Conservation (phyloP, 2,329 filamentous ascomycete genomes). For the Diaporthe ampelina region DNA sequence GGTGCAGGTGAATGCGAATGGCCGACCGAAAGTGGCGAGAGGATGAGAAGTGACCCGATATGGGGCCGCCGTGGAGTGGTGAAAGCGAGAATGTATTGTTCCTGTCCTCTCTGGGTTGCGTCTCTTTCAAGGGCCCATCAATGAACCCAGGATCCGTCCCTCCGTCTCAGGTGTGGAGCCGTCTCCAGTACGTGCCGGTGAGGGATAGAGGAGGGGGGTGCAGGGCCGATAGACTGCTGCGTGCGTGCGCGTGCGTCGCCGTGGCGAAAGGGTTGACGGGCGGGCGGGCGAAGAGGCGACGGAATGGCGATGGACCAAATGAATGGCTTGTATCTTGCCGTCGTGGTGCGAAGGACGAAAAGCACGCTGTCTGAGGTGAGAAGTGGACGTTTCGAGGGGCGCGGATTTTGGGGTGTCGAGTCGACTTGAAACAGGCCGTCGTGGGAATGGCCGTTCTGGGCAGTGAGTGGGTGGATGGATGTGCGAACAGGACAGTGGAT, state of each 20-base stretch:
- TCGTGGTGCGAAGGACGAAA: slow-evolving; percentile 14
- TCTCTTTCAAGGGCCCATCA: slow-evolving; percentile 34
- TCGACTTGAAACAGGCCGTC: slow-evolving; percentile 41
- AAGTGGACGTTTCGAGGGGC: slow-evolving; percentile 37
- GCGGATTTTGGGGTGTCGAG: slow-evolving; percentile 36
- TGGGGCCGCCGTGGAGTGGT: slow-evolving; percentile 29
- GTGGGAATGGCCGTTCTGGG: slow-evolving; percentile 36
- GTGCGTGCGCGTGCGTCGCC: neutral
- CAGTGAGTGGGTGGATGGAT: neutral
- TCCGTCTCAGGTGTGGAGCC: slow-evolving; percentile 39
- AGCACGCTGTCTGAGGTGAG: slow-evolving; percentile 34
- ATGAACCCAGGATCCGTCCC: slow-evolving; percentile 37
- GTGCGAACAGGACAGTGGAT: neutral
- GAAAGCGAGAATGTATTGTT: slow-evolving; percentile 34
- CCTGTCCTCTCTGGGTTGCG: slow-evolving; percentile 28
- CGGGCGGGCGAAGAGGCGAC: neutral
- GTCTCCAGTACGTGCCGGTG: slow-evolving; percentile 30
- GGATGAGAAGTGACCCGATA: slow-evolving; percentile 34
- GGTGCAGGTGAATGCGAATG: slow-evolving; percentile 22
- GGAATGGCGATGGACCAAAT: slow-evolving; percentile 25
- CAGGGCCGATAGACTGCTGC: neutral
- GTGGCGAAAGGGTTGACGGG: neutral
- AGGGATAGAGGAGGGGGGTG: neutral
- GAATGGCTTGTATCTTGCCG: slow-evolving; percentile 22
- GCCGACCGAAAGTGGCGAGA: slow-evolving; percentile 24